Evolutionary conservation across 1,139 yeast genomes (phyloP), one percentile per base, ranked within the genome.

Genomic region (Geotrichum citri-aurantii): DNA sequence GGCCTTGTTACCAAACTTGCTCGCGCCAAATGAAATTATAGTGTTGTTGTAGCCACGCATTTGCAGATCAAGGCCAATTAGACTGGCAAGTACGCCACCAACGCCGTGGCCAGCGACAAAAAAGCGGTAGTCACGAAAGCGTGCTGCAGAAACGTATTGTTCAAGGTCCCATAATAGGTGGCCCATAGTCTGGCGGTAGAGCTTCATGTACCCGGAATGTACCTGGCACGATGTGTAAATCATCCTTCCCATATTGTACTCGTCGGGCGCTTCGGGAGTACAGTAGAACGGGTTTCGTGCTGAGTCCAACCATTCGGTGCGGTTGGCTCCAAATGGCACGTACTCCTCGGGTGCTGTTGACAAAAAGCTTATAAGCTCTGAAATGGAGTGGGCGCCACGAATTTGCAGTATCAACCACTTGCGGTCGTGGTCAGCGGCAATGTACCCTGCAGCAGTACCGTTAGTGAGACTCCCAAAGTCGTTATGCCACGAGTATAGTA

Each of bases 51-150:
- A 74, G 0, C 87, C 88, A 66, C 80, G 65, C 7, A 80, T 64
- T 61, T 76, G 75, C 59, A 82, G 75, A 65, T 86, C 91, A 27
- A 83, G 75, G 0, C 86, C 91, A 11, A 82, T 77, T 46, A 87
- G 71, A 14, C 77, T 70, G 0, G 90, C 85, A 58, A 85, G 71
- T 0, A 90, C 89, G 2, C 85, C 93, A 1, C 93, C 95, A 31
- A 86, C 69, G 0, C 93, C 86, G 71, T 86, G 93, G 0, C 93
- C 93, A 1, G 82, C 73, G 1, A 85, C 76, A 3, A 80, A 76
- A 17, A 85, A 63, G 48, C 75, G 69, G 67, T 83, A 85, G 27
- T 77, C 77, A 0, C 83, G 81, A 64, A 78, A 70, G 23, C 69
- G 53, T 61, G 79, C 60, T 65, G 50, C 52, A 27, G 53, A 44